Base-by-base conservation (phyloP, 176 grass and related monocot genomes). In the Aechmea fasciata region DNA sequence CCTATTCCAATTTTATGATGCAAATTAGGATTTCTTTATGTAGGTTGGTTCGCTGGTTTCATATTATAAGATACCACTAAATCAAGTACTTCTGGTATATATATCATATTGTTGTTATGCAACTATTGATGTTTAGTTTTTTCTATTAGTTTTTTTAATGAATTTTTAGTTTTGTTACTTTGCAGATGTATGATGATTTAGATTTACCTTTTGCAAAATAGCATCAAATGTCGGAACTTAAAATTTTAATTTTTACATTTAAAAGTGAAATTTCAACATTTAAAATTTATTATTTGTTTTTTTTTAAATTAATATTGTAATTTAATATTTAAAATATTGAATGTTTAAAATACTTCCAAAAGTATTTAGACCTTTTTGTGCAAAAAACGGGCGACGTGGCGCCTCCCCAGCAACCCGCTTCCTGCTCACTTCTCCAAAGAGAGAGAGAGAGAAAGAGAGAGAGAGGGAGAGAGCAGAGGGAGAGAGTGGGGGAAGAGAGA, bases 181-280 rank as follows among this genome's bases (percentile, higher is more conserved):
- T 82, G n/a, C 69, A 91, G 92, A 96, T 91, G 63, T 91, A 96
- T 11, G 88, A 96, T 76, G 92, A 96, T 69, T 83, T 91, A 49
- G 91, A 96, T 64, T 69, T 96, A 64, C 85, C 92, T 70, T 96
- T 91, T 76, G 88, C 85, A 11, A 96, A 96, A 81, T 66, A 91
- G 66, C 85, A 23, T 23, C 0, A 23, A 23, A 23, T 23, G 22
- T 23, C 22, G 1, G 1, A 23, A 23, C 22, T 23, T 23, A 23
- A 23, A 23, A 23, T 23, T 23, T 23, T 0, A 23, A 23, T 23
- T 23, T 23, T 23, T 0, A 23, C 22, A 23, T 23, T 23, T 23
- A 23, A 23, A 23, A 23, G 0, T 23, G 22, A 23, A 23, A 23
- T 23, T 23, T 23, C 22, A 23, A 23, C 22, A 23, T 23, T 23